Evolutionary conservation across 306 rosid species (phyloP).

Genomic region (Phaseolus lunatus): DNA sequence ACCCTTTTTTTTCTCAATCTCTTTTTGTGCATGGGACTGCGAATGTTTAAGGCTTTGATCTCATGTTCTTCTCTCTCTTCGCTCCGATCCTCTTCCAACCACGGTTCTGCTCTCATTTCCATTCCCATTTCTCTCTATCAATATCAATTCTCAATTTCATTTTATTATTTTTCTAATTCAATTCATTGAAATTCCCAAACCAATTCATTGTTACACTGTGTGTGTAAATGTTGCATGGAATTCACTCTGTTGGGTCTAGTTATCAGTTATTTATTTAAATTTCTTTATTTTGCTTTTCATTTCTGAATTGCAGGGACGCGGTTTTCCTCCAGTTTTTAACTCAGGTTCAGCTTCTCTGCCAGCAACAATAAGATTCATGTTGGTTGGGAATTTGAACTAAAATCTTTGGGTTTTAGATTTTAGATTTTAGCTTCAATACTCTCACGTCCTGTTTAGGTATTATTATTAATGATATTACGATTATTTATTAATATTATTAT

Average conservation of each 20-base stretch:
- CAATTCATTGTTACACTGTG: neutral
- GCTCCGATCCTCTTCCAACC: slow-evolving; percentile 50
- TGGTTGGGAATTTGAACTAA: slow-evolving; percentile 44
- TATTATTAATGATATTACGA: neutral
- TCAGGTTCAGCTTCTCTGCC: slow-evolving; percentile 38
- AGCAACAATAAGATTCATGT: slow-evolving; percentile 20
- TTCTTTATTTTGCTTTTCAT: neutral
- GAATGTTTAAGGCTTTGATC: slow-evolving; percentile 44
- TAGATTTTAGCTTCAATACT: slow-evolving; percentile 24
- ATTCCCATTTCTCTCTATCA: neutral
- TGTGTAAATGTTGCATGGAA: slow-evolving; percentile 31
- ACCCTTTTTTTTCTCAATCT: neutral
- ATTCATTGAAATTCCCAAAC: neutral
- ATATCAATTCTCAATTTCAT: slow-evolving; percentile 28
- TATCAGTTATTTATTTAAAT: neutral
- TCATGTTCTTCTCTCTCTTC: slow-evolving; percentile 52
- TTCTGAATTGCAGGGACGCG: slow-evolving; percentile 53
- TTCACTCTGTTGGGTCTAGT: neutral
- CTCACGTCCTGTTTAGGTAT: slow-evolving; percentile 49
- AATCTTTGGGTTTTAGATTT: slow-evolving; percentile 42
- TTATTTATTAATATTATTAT: neutral
- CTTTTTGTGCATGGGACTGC: neutral
- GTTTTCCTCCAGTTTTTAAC: slow-evolving; percentile 47
- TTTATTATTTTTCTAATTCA: neutral
- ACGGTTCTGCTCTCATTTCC: slow-evolving; percentile 52